Evolutionary conservation across 331 rosid genomes (phyloP).

Genomic region (Pyrus hybrid): DNA sequence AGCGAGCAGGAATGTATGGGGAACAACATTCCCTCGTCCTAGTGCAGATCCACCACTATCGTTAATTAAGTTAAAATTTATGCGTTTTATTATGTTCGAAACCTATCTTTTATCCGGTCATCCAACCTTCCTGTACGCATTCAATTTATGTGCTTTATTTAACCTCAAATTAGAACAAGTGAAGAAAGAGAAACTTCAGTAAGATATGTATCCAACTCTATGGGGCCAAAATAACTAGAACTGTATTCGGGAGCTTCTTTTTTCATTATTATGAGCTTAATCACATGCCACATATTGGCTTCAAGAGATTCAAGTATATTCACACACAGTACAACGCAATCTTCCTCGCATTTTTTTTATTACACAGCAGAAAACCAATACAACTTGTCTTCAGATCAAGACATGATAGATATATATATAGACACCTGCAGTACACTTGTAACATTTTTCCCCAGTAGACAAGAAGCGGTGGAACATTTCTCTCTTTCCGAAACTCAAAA

Average conservation of each 20-base stretch:
- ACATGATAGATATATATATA: background rate
- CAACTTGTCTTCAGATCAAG: background rate
- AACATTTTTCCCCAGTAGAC: slow-evolving; percentile 4
- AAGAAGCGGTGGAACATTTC: slow-evolving; percentile 15
- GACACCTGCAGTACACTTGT: background rate
- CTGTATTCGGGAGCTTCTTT: background rate
- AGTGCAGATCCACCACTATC: background rate
- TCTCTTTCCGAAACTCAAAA: slow-evolving; percentile 22
- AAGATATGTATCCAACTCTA: slow-evolving; percentile 23
- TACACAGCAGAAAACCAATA: slow-evolving; percentile 8
- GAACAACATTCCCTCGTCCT: background rate
- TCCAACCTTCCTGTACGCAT: background rate
- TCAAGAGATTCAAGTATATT: background rate
- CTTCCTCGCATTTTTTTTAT: slow-evolving; percentile 1
- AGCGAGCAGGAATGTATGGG: too few relatives aligned
- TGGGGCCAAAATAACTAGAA: background rate
- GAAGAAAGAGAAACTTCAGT: slow-evolving; percentile 82
- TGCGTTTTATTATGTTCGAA: background rate
- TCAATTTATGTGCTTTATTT: background rate
- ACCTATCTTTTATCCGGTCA: too few relatives aligned
- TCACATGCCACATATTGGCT: slow-evolving; percentile 13
- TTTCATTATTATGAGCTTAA: slow-evolving; percentile 1
- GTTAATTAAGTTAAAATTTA: background rate
- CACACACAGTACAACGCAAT: background rate
- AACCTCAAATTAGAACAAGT: slow-evolving; percentile 49